Base-by-base conservation (phyloP, 73 alveolate species). In the Paramecium biaurelia region DNA sequence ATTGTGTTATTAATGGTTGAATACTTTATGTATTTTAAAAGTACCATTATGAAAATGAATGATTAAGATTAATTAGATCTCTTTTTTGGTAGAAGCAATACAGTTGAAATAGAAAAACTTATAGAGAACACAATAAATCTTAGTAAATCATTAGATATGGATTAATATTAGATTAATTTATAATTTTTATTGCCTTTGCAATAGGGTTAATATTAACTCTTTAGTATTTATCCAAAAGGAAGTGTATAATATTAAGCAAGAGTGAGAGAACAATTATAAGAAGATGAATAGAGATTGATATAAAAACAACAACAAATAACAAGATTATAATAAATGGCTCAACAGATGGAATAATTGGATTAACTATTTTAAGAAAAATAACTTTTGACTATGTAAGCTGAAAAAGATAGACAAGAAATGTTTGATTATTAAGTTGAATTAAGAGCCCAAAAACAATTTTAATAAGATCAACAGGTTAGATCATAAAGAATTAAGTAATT, bases 1-100 rank as follows among this genome's bases (percentile, higher is more conserved):
- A 37, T 18, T 93, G 26, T 56, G 76, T 24, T 95, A 63, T 49
- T 93, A 79, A 76, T 86, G 92, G 72, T 79, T 2, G 41, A 45
- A 41, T 79, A 79, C 56, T 79, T 79, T 41, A 41, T 23, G 1
- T 79, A 79, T 24, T 79, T 79, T 79, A 43, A 41, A 79, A 79
- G 21, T 24, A 45, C 72, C 2, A 41, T 79, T 6, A 30, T 79
- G 72, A 79, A 72, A 79, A 79, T 79, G 90, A 79, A 79, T 79
- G 90, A 79, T 30, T 38, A 21, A 26, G 90, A 79, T 30, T 20
- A 79, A 79, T 43, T 79, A 12, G 70, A 79, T 8, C 11, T 79
- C 20, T 79, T 79, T 47, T 79, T 79, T 47, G 56, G 21, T 5
- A 79, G 90, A 79, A 30, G 41, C 6, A 79, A 79, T 43, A 20